phyloP scores from a whole-genome alignment of 2,329 filamentous ascomycete species.

The Trichoderma afroharzianum region DNA sequence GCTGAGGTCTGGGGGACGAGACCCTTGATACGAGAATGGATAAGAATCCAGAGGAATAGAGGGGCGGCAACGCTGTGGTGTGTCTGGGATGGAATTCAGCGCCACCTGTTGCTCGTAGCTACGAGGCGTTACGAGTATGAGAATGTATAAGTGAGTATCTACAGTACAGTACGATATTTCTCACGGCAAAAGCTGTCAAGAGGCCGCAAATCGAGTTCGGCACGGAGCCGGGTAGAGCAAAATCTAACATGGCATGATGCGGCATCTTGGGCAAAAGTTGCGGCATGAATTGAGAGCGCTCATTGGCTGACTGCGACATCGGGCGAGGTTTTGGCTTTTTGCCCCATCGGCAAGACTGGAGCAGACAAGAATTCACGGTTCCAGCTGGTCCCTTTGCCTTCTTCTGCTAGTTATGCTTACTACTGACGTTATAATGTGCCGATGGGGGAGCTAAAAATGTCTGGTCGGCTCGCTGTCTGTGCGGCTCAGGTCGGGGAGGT shows the following conservation, averaged over 20 bases:
- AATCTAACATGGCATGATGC: conserved; percentile 11
- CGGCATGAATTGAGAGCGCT: neutral
- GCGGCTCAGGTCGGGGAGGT: neutral
- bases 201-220: neutral
- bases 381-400: neutral
- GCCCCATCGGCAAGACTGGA: neutral
- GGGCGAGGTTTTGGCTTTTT: neutral
- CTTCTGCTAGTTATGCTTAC: neutral
- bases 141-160: neutral
- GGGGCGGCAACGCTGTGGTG: neutral
- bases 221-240: conserved; percentile 1
- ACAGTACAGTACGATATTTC: neutral
- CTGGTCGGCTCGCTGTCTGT: neutral
- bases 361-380: neutral
- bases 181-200: neutral
- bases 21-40: neutral
- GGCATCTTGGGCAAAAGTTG: neutral
- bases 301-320: conserved; percentile 5
- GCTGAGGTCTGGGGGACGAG: neutral
- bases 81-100: neutral
- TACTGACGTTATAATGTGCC: neutral
- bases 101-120: neutral
- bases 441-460: neutral
- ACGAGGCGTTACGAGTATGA: neutral
- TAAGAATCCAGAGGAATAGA: neutral